Conservation (phyloP, 1,284 basidiomycete genomes). For the Cronartium ribicola region DNA sequence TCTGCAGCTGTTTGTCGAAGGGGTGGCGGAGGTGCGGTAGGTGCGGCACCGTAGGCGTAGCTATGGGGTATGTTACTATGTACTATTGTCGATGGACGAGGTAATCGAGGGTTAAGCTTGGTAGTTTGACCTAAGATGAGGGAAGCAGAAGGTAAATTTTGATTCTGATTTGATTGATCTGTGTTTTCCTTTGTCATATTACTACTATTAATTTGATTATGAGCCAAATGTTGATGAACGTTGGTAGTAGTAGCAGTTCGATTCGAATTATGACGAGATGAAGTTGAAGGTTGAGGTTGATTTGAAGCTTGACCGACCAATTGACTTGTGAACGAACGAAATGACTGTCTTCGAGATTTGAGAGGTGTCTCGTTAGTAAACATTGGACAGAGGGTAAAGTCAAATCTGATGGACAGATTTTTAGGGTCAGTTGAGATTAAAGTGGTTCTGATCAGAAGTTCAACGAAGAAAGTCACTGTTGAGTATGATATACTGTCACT, state of each 20-base stretch:
- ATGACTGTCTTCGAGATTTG: constrained; percentile 25
- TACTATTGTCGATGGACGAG: not conserved
- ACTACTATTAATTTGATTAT: too few relatives aligned
- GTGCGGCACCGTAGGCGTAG: constrained; percentile 37
- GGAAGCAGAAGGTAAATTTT: constrained; percentile 16
- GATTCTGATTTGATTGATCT: not conserved
- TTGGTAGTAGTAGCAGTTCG: not conserved
- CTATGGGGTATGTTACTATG: constrained; percentile 6
- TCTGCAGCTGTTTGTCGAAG: not conserved
- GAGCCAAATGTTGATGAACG: not conserved
- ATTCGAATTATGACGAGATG: too few relatives aligned
- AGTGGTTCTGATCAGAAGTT: too few relatives aligned
- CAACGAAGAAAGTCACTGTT: too few relatives aligned
- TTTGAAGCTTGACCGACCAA: constrained; percentile 14
- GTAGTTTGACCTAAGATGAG: constrained; percentile 24
- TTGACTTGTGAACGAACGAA: constrained; percentile 30
- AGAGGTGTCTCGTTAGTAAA: constrained; percentile 29
- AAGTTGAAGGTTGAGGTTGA: not conserved
- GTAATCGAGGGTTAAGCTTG: constrained; percentile 15
- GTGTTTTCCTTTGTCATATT: not conserved
- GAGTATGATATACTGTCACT: too few relatives aligned
- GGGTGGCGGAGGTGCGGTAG: not conserved
- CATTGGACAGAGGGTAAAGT: constrained; percentile 5
- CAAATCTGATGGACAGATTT: too few relatives aligned
- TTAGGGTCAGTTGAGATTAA: too few relatives aligned